Evolutionary conservation across 371 early-diverging fungal genomes (phyloP), one percentile per base, ranked within the genome.

Genomic region (Mortierella sp.): DNA sequence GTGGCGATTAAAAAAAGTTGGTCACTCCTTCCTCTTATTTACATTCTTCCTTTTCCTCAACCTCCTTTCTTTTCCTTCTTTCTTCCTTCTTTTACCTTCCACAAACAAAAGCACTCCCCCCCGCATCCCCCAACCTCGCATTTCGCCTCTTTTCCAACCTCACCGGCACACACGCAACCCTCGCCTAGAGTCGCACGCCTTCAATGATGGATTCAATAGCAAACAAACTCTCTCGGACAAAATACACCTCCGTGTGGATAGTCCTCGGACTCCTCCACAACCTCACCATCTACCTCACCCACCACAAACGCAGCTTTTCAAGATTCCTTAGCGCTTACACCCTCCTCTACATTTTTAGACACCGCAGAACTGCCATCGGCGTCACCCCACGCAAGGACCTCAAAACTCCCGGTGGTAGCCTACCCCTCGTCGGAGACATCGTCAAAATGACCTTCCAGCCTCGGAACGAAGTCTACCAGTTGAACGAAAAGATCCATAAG

Each of bases 381-480:
- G 54, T 71, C 3, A 76, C 63, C 21, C 85, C 81, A 16, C 85
- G 85, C 41, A 3, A 49, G 10, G 85, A 84, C 54, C 71, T 84
- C 55, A 77, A 78, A 16, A 75, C 81, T 0, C 85, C 82, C 3
- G 63, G 72, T 11, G 79, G 79, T 1, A 49, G 24, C 16, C 51
- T 51, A 43, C 85, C 85, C 0, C 56, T 84, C 41, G 44, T 84
- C n/a, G 85, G 85, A 43, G 81, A 84, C 32, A 74, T 73, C 55
- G 14, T 84, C 32, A n/a, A 11, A 0, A 74, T 84, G 72, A n/a
- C 81, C 16, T 41, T n/a, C 6, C 70, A 48, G 5, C 82, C 81
- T 16, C 70, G 76, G 4, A 65, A 60, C 43, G 71, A 84, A 29
- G 55, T 79, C n/a, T 76, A 68, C 0, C 79, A 84, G n/a, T 32